A percentile compares a stretch with the other conserved stretches of the same genome.
phyloP scores from a whole-genome alignment of 805 yeast species.

The Cyberlindnera veronae region DNA sequence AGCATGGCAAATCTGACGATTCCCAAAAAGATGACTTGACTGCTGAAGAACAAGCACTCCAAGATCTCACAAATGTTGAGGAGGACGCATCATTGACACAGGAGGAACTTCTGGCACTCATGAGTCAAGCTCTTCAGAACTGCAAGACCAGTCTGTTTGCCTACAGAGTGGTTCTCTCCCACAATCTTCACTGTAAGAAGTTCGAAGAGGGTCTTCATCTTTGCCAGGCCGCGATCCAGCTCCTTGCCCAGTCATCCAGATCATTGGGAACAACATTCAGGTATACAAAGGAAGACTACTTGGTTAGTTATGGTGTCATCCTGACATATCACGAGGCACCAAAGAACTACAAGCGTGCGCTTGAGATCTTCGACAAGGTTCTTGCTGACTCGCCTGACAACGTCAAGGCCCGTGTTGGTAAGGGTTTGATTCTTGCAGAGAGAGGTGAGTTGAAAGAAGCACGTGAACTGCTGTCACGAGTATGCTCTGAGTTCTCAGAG shows the following conservation, averaged over 20 bases:
- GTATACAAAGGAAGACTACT: slow-evolving; percentile 54
- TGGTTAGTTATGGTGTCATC: slow-evolving; percentile 65
- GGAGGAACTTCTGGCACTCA: slow-evolving; percentile 47
- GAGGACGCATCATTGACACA: slow-evolving; percentile 32
- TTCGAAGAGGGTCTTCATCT: slow-evolving; percentile 59
- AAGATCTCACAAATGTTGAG: slow-evolving; percentile 24
- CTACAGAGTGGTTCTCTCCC: slow-evolving; percentile 59
- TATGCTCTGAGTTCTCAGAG: slow-evolving; percentile 45
- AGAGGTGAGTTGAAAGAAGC: slow-evolving; percentile 58
- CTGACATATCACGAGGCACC: slow-evolving; percentile 90
- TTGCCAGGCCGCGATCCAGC: slow-evolving; percentile 57
- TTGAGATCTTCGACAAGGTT: slow-evolving; percentile 64
- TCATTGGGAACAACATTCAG: slow-evolving; percentile 45
- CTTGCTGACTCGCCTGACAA: slow-evolving; percentile 44
- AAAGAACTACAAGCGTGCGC: slow-evolving; percentile 74
- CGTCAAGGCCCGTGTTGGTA: slow-evolving; percentile 71
- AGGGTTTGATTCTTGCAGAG: slow-evolving; percentile 73
- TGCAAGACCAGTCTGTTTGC: slow-evolving; percentile 51
- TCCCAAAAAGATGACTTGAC: slow-evolving; percentile 16
- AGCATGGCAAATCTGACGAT: too few relatives aligned
- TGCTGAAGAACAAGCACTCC: slow-evolving; percentile 26
- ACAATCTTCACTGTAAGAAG: slow-evolving; percentile 56
- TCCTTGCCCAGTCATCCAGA: slow-evolving; percentile 46
- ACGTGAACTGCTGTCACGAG: slow-evolving; percentile 44
- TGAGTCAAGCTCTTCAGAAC: slow-evolving; percentile 50